Conservation (phyloP, 2,329 filamentous ascomycete species). For the Hirsutella rhossiliensis region DNA sequence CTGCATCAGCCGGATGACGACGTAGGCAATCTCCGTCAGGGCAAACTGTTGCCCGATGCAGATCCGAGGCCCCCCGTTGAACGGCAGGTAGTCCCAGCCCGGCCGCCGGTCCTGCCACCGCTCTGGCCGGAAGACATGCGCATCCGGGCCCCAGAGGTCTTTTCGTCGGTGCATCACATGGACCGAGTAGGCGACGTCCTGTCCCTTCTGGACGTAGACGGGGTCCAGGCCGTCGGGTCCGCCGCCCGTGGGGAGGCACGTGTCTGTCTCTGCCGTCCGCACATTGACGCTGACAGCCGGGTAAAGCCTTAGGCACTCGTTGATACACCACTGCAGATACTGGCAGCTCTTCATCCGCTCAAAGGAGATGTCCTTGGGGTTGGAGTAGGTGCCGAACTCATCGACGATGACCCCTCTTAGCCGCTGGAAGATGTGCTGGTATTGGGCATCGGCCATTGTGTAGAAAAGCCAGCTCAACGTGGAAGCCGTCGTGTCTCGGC, state of each 20-base stretch:
- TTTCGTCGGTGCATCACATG: conserved; percentile 23
- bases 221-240: conserved; percentile 33
- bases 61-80: conserved; percentile 15
- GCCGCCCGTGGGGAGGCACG: conserved; percentile 37
- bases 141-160: conserved; percentile 26
- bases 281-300: conserved; percentile 12
- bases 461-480: conserved; percentile 36
- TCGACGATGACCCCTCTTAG: conserved; percentile 27
- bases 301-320: conserved; percentile 11
- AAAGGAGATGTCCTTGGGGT: conserved; percentile 13
- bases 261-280: conserved; percentile 22
- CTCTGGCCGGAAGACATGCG: conserved; percentile 27
- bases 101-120: conserved; percentile 18
- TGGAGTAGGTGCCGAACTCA: conserved; percentile 35
- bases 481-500: conserved; percentile 41
- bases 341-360: conserved; percentile 10
- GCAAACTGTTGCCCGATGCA: conserved; percentile 16
- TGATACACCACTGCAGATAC: conserved; percentile 14
- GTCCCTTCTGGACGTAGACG: conserved; percentile 35
- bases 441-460: conserved; percentile 20
- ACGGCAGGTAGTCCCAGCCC: conserved; percentile 15
- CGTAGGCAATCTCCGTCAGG: conserved; percentile 12
- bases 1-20: conserved; percentile 10
- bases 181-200: conserved; percentile 25
- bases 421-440: conserved; percentile 26